Conservation (phyloP, 2,329 filamentous ascomycete genomes). For the Phaeosphaeria sp. region DNA sequence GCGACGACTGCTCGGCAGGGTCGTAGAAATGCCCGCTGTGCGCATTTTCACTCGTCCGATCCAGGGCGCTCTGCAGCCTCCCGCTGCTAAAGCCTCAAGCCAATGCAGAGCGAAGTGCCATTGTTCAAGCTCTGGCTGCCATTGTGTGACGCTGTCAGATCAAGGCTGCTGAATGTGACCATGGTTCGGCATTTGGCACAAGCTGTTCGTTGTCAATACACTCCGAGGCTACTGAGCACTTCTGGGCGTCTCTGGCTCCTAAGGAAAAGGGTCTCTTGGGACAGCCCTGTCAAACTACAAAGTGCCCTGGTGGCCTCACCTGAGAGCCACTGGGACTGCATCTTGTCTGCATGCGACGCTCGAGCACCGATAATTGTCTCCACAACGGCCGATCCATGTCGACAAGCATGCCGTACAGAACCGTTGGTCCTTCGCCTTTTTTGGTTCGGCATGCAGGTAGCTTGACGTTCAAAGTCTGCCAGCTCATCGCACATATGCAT, state of each 20-base stretch:
- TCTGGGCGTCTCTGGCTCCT: neutral
- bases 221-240: conserved; percentile 6
- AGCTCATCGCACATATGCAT: conserved; percentile 48
- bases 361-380: conserved; percentile 31
- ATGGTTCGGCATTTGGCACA: conserved; percentile 13
- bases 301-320: conserved; percentile 24
- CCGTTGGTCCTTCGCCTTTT: conserved; percentile 46
- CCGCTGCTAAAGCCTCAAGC: conserved; percentile 12
- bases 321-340: conserved; percentile 17
- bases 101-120: neutral
- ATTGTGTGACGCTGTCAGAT: conserved; percentile 1
- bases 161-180: conserved; percentile 2
- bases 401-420: conserved; percentile 37
- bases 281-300: conserved; percentile 25
- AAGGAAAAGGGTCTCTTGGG: conserved; percentile 27
- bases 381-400: conserved; percentile 43
- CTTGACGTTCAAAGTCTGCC: conserved; percentile 43
- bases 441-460: conserved; percentile 44
- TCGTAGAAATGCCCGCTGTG: conserved; percentile 5
- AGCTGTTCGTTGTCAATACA: conserved; percentile 12
- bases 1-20: conserved; percentile 12
- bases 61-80: conserved; percentile 24
- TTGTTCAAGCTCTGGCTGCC: conserved; percentile 1
- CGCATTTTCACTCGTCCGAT: conserved; percentile 16
- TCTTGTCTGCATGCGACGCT: conserved; percentile 15